Evolutionary conservation across 305 asterid species (phyloP), one percentile per base, ranked within the genome.

Genomic region (Galium porrigens): DNA sequence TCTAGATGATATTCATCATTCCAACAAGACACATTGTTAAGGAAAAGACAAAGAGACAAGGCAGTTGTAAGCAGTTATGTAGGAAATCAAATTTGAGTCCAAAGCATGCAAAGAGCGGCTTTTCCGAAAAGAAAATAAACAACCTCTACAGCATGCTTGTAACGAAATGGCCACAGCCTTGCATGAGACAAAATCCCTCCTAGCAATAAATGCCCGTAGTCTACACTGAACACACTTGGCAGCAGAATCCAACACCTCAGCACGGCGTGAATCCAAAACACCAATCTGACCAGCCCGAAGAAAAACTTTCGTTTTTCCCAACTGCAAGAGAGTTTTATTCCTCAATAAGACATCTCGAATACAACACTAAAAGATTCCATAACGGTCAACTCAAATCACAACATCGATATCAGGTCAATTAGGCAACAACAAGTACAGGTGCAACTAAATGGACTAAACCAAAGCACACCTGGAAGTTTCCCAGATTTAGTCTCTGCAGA

Each of bases 241-340:
- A 55, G 99, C 89, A 68, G 79, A 78, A 77, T 89, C 96, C 79
- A 94, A 76, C 74, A 89, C 95, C 83, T 85, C 99, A 29, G 90
- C 82, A 62, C 99, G 92, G 4, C 89, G 86, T 20, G 94, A 82
- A 68, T 94, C 97, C 78, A 94, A 73, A 68, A 86, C 75, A 66
- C 82, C 99, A 77, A 89, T 90, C 80, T 94, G 99, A 66, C 96
- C 99, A 67, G 99, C 99, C 76, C 99, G 79, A 69, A 94, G 97
- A 70, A 94, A 94, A 60, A 90, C 95, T 76, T 94, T 89, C 64
- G 90, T 83, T 77, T 86, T 94, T 55, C 99, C 99, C 76, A 94
- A 71, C 99, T 94, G 85, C 73, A 69, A 61, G 75, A 69, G 65
- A 60, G 33, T 60, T 59, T 61, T 42, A 48, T 58, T 17, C 6